Evolutionary conservation across 495 filamentous ascomycete genomes (phyloP), one percentile per base, ranked within the genome.

Genomic region (Penicillium daleae): DNA sequence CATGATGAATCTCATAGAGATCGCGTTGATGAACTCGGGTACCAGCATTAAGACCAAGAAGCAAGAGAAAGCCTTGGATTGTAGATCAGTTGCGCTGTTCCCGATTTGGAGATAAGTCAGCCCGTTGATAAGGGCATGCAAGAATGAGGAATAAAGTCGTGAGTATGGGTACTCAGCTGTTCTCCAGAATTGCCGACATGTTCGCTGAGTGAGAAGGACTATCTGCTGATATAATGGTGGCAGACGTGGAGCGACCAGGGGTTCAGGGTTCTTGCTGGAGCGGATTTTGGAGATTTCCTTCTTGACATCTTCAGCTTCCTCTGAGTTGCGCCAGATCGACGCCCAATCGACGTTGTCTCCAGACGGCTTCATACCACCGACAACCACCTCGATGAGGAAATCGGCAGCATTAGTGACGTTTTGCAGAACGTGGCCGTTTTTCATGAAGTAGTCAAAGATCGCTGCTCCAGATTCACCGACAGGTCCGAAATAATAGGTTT

Each of bases 311-410:
- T 84, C 82, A 24, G 89, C 82, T 68, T 95, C 91, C n/a, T 84
- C 81, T 4, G 87, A 90, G 22, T 87, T 83, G n/a, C 71, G 78
- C 89, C 89, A 96, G 55, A 96, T 83, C 52, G 90, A 88, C 17
- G 82, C 86, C 92, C 92, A 96, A 71, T 93, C 77, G 54, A 80
- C 85, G 21, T 82, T 78, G 66, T 87, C 83, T 17, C 86, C 86
- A 27, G 90, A 82, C 4, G 87, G 78, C 29, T 86, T 79, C 64
- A 85, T 85, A 42, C 91, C 90, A 35, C 89, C 89, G 31, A 92
- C 92, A 21, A 95, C 90, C 1, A 89, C 87, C 61, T 97, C 92
- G n/a, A 97, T 86, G 81, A 96, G 92, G 74, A 85, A 94, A 67
- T 96, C 92, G 2, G 92, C 92, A 6, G 91, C 88, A 71, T 93